phyloP scores from a whole-genome alignment of 2,329 filamentous ascomycete genomes.

The Colletotrichum acutatum region DNA sequence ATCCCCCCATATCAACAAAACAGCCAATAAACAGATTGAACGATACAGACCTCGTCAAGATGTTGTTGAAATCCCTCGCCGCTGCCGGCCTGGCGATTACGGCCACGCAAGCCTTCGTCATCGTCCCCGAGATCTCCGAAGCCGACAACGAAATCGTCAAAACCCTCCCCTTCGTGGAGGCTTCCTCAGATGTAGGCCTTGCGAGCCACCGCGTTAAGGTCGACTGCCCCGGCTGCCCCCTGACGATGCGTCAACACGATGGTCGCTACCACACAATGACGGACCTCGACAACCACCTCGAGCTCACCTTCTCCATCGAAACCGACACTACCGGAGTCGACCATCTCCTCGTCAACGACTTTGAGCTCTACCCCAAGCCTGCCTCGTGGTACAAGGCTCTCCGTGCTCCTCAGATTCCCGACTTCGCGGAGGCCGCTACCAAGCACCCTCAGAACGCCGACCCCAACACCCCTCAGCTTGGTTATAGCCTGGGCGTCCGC shows the following conservation, averaged over 20 bases:
- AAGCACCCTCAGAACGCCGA: conserved; percentile 45
- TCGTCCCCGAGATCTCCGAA: conserved; percentile 61
- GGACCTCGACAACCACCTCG: conserved; percentile 52
- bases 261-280: conserved; percentile 41
- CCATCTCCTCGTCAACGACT: conserved; percentile 67
- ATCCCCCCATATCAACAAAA: background rate
- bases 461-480: conserved; percentile 51
- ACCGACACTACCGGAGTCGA: conserved; percentile 52
- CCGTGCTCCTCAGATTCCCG: conserved; percentile 56
- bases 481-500: conserved; percentile 59
- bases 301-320: conserved; percentile 66
- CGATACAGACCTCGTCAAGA: conserved; percentile 36
- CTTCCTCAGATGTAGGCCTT: conserved; percentile 39
- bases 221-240: conserved; percentile 65
- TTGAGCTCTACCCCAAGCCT: conserved; percentile 67
- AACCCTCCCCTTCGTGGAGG: conserved; percentile 47
- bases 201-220: conserved; percentile 57
- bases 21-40: background rate
- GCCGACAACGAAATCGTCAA: conserved; percentile 56
- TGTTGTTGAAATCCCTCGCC: conserved; percentile 47
- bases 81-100: conserved; percentile 47
- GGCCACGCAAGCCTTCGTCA: conserved; percentile 58
- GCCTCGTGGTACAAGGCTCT: conserved; percentile 57
- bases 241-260: conserved; percentile 43
- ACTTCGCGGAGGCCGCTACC: conserved; percentile 43